These are phyloP conservation scores for Xerocomus nothofagi DNA, from an alignment of 1,284 basidiomycete species.

Conservation along the genomic window DNA sequence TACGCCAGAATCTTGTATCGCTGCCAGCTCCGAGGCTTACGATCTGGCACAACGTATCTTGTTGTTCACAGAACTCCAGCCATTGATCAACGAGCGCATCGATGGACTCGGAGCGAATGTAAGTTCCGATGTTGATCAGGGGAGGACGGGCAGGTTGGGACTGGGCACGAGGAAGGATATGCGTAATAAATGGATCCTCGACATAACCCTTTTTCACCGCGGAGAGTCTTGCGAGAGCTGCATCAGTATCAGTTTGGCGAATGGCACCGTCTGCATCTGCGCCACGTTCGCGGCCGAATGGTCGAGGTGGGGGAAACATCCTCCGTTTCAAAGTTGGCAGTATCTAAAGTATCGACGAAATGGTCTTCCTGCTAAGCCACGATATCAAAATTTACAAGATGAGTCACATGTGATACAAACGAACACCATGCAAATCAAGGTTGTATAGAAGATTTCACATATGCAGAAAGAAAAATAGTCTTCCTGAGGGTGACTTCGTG, in stretches of 20 bases:
- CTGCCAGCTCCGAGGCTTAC: slow-evolving; percentile 31
- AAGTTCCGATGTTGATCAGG: slow-evolving; percentile 94
- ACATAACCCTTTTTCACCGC: slow-evolving; percentile 79
- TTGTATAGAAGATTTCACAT: not conserved
- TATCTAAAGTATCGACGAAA: not conserved
- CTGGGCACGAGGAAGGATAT: slow-evolving; percentile 65
- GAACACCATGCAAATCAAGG: not conserved
- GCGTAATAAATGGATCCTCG: slow-evolving; percentile 65
- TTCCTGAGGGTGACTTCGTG: not conserved
- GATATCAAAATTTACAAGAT: not conserved
- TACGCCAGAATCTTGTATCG: slow-evolving; percentile 74
- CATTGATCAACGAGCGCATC: slow-evolving; percentile 80
- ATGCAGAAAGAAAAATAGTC: not conserved
- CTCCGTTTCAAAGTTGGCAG: not conserved
- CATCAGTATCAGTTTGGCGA: slow-evolving; percentile 73
- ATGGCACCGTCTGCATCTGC: slow-evolving; percentile 54
- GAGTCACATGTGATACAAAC: not conserved
- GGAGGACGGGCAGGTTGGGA: slow-evolving; percentile 71
- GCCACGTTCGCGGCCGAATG: slow-evolving; percentile 19
- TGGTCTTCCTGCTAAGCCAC: not conserved
- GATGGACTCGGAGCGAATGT: slow-evolving; percentile 78
- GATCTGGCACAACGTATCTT: slow-evolving; percentile 24
- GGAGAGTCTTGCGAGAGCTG: slow-evolving; percentile 75
- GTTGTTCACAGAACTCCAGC: slow-evolving; percentile 41
- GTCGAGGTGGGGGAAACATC: slow-evolving; percentile 24